These are phyloP conservation scores for Paulownia fortunei DNA, from an alignment of 257 asterid genomes.

Conservation along the genomic window DNA sequence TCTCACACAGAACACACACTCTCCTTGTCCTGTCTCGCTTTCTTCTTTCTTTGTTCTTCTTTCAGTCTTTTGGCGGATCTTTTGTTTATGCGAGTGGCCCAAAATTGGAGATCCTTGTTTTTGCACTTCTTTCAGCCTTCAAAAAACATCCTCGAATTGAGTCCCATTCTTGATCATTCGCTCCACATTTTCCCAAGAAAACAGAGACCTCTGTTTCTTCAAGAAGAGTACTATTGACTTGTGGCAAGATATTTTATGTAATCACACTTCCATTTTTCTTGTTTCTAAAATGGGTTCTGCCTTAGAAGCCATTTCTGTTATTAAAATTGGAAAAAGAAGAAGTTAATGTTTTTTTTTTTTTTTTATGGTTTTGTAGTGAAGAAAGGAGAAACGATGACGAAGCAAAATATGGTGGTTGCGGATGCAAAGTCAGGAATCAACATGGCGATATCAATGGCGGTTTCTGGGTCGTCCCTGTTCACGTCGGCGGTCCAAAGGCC, in stretches of 20 bases:
- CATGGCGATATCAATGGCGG: conserved; percentile 50
- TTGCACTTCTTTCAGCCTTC: neutral
- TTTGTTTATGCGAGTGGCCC: conserved; percentile 25
- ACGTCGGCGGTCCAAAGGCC: conserved; percentile 56
- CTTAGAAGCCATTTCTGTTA: neutral
- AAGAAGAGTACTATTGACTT: neutral
- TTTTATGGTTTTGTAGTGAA: neutral
- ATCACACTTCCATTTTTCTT: neutral
- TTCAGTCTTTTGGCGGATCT: conserved; percentile 22
- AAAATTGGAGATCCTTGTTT: neutral
- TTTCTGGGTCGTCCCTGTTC: conserved; percentile 46
- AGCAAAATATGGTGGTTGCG: conserved; percentile 58
- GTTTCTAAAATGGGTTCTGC: neutral
- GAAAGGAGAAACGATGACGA: conserved; percentile 34
- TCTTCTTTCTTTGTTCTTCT: conserved; percentile 3
- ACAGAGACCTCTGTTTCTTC: conserved; percentile 33
- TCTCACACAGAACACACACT: conserved; percentile 39
- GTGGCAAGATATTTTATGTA: neutral
- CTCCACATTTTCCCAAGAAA: conserved; percentile 24
- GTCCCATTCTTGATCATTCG: conserved; percentile 25
- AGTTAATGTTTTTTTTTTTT: neutral
- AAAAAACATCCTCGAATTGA: neutral
- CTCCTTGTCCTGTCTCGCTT: neutral
- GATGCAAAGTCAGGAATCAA: conserved; percentile 44
- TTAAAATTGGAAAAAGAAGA: neutral